phyloP scores from a whole-genome alignment of 495 filamentous ascomycete species.

The Astrothelium subdiscretum region DNA sequence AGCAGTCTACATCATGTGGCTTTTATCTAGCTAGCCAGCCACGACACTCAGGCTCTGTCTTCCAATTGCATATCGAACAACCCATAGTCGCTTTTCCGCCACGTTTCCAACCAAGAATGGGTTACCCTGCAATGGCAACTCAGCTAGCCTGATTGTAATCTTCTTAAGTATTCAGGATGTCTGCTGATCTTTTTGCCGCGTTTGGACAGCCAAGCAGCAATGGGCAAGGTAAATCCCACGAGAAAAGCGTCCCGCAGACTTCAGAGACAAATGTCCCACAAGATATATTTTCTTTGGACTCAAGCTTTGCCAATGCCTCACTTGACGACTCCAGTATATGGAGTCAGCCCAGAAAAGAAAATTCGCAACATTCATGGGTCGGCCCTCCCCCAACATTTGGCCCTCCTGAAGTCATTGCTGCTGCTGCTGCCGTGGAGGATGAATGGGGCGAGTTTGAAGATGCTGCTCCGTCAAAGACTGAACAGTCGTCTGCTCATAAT shows the following conservation, averaged over 20 bases:
- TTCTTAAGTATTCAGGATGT: conserved; percentile 5
- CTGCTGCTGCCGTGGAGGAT: conserved; percentile 29
- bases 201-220: conserved; percentile 1
- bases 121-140: too few species aligned
- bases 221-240: background rate
- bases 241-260: background rate
- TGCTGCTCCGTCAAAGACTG: conserved; percentile 18
- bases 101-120: too few species aligned
- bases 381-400: background rate
- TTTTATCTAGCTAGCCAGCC: background rate
- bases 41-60: background rate
- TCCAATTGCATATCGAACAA: too few species aligned
- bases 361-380: background rate
- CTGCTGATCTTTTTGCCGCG: conserved; percentile 15
- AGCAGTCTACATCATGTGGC: background rate
- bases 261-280: background rate
- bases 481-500: conserved; percentile 1
- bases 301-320: background rate
- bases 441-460: conserved; percentile 51
- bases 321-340: background rate
- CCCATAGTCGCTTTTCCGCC: too few species aligned
- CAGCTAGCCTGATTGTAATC: background rate
- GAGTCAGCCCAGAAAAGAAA: background rate
- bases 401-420: background rate
- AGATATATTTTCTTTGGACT: background rate